Conservation (phyloP, 768 basidiomycete genomes). For the Panellus pusillus region DNA sequence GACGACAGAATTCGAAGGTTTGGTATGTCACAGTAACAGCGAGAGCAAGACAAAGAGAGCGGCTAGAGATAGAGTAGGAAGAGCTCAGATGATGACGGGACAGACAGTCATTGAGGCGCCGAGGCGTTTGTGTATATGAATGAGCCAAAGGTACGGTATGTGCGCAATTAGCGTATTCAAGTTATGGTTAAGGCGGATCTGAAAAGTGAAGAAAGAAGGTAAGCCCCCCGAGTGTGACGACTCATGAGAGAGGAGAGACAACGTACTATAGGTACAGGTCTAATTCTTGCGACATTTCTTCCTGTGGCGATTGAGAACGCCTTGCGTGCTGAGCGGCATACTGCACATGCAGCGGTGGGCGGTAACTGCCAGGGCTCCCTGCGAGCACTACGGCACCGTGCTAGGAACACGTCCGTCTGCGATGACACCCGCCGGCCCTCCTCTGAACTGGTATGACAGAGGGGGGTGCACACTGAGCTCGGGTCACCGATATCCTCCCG, state of each 20-base stretch:
- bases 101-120: not conserved
- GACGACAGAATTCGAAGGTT: not conserved
- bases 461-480: too few species aligned
- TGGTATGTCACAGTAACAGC: not conserved
- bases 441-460: too few species aligned
- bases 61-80: conserved; percentile 4
- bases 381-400: too few species aligned
- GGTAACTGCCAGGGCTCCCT: too few species aligned
- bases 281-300: too few species aligned
- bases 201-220: not conserved
- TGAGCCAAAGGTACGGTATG: conserved; percentile 1
- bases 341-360: conserved; percentile 18
- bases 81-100: not conserved
- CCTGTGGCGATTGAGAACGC: too few species aligned
- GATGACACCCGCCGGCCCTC: too few species aligned
- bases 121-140: conserved; percentile 2
- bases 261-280: not conserved
- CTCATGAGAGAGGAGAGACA: not conserved
- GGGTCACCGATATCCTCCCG: too few species aligned
- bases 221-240: too few species aligned
- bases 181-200: not conserved
- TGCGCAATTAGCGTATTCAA: not conserved
- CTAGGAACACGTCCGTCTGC: too few species aligned
- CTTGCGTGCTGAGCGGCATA: conserved; percentile 20
- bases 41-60: not conserved